Evolutionary conservation across 78 protist genomes (phyloP), one percentile per base, ranked within the genome.

Genomic region (Dictyostelium citrinum): DNA sequence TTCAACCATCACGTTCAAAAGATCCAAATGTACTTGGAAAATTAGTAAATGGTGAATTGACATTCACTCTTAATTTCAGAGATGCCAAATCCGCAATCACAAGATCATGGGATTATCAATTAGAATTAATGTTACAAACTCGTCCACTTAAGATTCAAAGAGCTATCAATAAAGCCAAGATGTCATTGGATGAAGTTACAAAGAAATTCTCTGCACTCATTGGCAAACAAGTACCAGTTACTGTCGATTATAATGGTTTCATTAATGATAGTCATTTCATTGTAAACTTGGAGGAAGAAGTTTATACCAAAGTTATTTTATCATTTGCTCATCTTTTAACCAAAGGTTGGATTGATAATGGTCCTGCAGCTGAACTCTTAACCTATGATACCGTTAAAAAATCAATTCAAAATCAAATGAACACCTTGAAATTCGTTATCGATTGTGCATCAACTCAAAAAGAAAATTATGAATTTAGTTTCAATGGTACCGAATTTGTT

Each of bases 71-170:
- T 9, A 88, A 88, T 60, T 88, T 88, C 35, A 20, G 29, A 2
- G 93, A 88, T 33, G 93, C 79, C 4, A 45, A 9, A 33, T 5
- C 9, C 0, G 49, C 1, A 17, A 43, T 46, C 20, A 88, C 75
- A 3, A 11, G 1, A 27, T 5, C 86, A 29, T 88, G 93, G 93
- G 85, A 88, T 11, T 88, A 88, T n/a, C 93, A 88, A 67, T 78
- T 88, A 29, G 93, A 88, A n/a, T 78, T 67, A 11, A 83, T 78
- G 33, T 33, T 88, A 10, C 84, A 78, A 14, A 88, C 93, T 29
- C 35, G 93, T 33, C 93, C 84, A 88, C 51, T 88, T 22, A 88
- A 88, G 55, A 67, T 88, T 67, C 43, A 41, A 33, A 81, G 93
- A 45, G 60, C 93, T 7, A 88, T 88, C 9, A 61, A 76, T 5